Evolutionary conservation across 2,329 filamentous ascomycete genomes (phyloP), one percentile per base, ranked within the genome.

Genomic region (Madurella fahalii): DNA sequence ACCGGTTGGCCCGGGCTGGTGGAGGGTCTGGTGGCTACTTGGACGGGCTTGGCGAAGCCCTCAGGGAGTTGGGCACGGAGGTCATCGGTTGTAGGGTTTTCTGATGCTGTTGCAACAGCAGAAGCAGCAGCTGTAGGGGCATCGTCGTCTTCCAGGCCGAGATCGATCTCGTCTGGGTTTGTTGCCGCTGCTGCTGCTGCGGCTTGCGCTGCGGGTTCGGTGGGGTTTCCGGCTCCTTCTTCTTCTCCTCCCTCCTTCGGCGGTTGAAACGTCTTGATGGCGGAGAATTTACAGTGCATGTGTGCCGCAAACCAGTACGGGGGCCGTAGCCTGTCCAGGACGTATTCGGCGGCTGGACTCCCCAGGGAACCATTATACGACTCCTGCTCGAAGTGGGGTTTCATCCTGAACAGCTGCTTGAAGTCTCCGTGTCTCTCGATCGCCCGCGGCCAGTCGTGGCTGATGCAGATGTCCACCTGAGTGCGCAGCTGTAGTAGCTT

Each of bases 251-350:
- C 70, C 68, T 58, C 84, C 18, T 47, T 44, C 2, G 67, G 62
- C 2, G 64, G 51, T 1, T 70, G 60, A 54, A 84, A 85, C n/a
- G 59, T 73, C 67, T 81, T 86, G 59, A 83, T 69, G 1, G 92
- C 94, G 0, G 86, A 72, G 68, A 87, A 97, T 67, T 93, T 95
- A 74, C 88, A 85, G 71, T 99, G 94, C 73, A 97, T 72, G 71
- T 99, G 94, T 2, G 92, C 94, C 39, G 89, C 87, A 68, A 97
- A 96, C 94, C 94, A 99, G 68, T 90, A 87, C 0, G 80, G 79
- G 9, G 94, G 94, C 50, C 90, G 80, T 50, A 99, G 71, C 31
- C 89, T 81, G 66, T 96, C 85, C 71, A 97, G 80, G 17, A 96
- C 85, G 62, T 87, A 83, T 65, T 82, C 83, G 0, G 92, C 92